Evolutionary conservation across 257 asterid genomes (phyloP), one percentile per base, ranked within the genome.

Genomic region (Rhazya stricta): DNA sequence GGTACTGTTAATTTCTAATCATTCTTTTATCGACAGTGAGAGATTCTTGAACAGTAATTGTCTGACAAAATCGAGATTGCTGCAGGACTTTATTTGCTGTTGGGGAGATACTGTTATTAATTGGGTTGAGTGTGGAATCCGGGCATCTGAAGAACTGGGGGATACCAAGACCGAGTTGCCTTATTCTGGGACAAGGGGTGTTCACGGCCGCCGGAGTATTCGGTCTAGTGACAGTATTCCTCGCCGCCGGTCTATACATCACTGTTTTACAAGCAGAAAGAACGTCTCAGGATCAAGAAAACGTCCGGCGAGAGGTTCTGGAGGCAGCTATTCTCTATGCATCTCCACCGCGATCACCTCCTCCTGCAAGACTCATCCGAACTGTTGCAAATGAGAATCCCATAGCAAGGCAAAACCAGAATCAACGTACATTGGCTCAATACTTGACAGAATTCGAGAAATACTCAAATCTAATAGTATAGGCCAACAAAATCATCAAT

Each of bases 121-220:
- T 91, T n/a, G 97, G 96, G 45, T 78, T 94, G 41, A 90, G 90
- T 71, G 89, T 90, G 8, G 98, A 94, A 81, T 91, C 97, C 7
- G 97, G 98, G 23, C 97, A 94, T 79, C 87, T 94, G 62, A 89
- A 82, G 18, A 81, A 88, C 51, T 94, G 98, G 98, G 86, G 41
- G 32, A 53, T 58, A 18, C 89, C 93, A 2, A 86, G 81, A 41
- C 71, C 88, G 3, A 82, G 75, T 54, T 94, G 98, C 78, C 81
- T 89, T 4, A 73, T 77, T 50, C 67, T 89, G 1, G 84, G 86
- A 51, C 89, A 80, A 71, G 97, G 97, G 2, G 39, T 94, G 76
- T 94, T 91, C 91, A 81, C 94, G 4, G 83, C 96, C 0, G 93
- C 93, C n/a, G 98, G 98, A 72, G 89, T 86, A 30, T 82, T 90